These are phyloP conservation scores for Globisporangium emineosum DNA, from an alignment of 352 stramenopile species.

Conservation along the genomic window DNA sequence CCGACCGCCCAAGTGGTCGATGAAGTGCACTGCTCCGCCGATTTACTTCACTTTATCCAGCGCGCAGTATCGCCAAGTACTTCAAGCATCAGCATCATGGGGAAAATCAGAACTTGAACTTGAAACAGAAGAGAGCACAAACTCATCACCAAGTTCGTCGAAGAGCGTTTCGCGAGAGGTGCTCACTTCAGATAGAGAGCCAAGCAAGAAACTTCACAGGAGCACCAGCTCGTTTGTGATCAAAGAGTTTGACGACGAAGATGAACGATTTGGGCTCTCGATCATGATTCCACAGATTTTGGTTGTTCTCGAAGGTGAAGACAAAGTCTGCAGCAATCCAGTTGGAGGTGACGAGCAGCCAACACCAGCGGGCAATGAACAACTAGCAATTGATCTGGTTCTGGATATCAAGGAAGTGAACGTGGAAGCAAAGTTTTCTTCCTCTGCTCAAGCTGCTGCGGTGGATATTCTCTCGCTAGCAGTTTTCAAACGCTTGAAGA, in stretches of 20 bases:
- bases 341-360: neutral
- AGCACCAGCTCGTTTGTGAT: slow-evolving; percentile 17
- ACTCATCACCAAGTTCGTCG: too few relatives aligned
- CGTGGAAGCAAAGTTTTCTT: slow-evolving; percentile 64
- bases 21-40: slow-evolving; percentile 63
- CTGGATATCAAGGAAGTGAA: slow-evolving; percentile 57
- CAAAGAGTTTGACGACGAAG: slow-evolving; percentile 48
- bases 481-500: slow-evolving; percentile 38
- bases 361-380: slow-evolving; percentile 4
- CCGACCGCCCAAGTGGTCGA: slow-evolving; percentile 47
- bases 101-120: slow-evolving; percentile 19
- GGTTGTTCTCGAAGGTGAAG: slow-evolving; percentile 58
- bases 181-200: neutral
- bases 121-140: neutral
- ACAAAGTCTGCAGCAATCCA: neutral
- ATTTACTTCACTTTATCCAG: slow-evolving; percentile 73
- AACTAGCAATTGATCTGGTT: slow-evolving; percentile 51
- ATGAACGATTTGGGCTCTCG: slow-evolving; percentile 59
- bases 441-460: slow-evolving; percentile 40
- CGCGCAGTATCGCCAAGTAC: slow-evolving; percentile 61
- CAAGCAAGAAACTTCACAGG: slow-evolving; percentile 4
- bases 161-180: neutral
- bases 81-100: slow-evolving; percentile 63
- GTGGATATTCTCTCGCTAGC: slow-evolving; percentile 42
- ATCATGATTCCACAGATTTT: slow-evolving; percentile 66